Conservation (phyloP, 2,329 filamentous ascomycete genomes). For the Cladosporium sp. region DNA sequence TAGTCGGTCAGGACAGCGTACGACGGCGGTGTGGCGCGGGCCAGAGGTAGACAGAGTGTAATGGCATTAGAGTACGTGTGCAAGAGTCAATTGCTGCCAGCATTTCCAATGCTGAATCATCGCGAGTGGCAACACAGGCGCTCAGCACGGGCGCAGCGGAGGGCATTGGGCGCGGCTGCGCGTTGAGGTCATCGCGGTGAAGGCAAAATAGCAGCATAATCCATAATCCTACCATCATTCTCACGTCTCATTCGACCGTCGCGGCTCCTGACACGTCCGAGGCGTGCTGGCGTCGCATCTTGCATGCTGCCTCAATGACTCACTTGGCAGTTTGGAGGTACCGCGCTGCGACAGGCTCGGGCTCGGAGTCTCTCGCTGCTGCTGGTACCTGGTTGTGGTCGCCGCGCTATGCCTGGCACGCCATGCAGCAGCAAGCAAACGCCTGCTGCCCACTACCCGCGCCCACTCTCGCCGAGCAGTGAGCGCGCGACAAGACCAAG, state of each 20-base stretch:
- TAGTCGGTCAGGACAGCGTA: not conserved
- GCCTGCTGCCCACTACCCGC: no score
- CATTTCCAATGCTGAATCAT: slow-evolving; percentile 8
- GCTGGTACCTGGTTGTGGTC: no score
- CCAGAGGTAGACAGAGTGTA: not conserved
- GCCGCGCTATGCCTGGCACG: no score
- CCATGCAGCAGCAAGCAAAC: no score
- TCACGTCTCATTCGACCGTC: not conserved
- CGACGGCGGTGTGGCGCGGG: slow-evolving; percentile 6
- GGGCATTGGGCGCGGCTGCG: slow-evolving; percentile 1
- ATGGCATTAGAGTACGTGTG: not conserved
- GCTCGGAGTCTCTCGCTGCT: no score
- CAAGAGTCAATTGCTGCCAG: not conserved
- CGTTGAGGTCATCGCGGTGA: slow-evolving; percentile 4
- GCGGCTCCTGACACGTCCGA: slow-evolving; percentile 2
- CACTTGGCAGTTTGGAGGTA: no score
- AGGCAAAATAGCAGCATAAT: not conserved
- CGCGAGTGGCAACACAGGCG: not conserved
- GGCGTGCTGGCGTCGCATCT: not conserved
- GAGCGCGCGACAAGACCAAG: no score
- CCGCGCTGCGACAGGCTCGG: not conserved
- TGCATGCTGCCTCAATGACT: not conserved
- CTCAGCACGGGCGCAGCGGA: not conserved
- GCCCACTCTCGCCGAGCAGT: no score
- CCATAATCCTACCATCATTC: not conserved